Base-by-base conservation (phyloP, 225 moss, liverwort and hornwort genomes). In the Straminergon stramineum region DNA sequence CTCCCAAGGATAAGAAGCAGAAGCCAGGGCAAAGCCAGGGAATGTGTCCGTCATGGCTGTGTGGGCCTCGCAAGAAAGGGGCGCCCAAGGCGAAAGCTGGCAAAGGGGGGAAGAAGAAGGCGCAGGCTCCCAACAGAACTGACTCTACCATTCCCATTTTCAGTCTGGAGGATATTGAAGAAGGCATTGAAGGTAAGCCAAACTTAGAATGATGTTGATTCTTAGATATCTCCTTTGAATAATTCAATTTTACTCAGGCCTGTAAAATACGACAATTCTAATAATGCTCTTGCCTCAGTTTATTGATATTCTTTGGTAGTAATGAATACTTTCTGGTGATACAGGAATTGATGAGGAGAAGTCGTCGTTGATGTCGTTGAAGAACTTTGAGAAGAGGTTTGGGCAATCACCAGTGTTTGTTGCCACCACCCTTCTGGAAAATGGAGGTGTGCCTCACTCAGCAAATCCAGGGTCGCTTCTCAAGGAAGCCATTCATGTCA, bases 401-500 rank as follows among this genome's bases (percentile, higher is more conserved):
- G 97, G 97, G 51, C 97, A 97, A 83, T 97, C 97, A 16, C 94
- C 96, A 3, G 96, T 97, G 78, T 94, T 97, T 48, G 95, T 97
- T 13, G 95, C 96, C 34, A 95, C 95, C 53, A 94, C 95, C 17
- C 85, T 95, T 51, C 84, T 93, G 81, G 94, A 95, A 83, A 90
- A 95, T 26, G 97, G 97, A 51, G 97, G 97, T 18, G 93, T 97
- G 79, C 94, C 96, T 19, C 95, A 93, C 34, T 88, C 95, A 22
- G 93, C 94, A 1, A 95, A 92, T 81, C 93, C 97, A 22, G 96
- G 92, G 55, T 95, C 93, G 30, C 93, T 96, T 74, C 89, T 97
- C 87, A 97, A 97, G 89, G 97, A 97, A 94, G 96, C 97, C 53
- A 96, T 97, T 76, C 96, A 97, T 85, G 97, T 97, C 79, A 96